Evolutionary conservation across 2,329 filamentous ascomycete genomes (phyloP).

Genomic region (Pseudogymnoascus sp.): DNA sequence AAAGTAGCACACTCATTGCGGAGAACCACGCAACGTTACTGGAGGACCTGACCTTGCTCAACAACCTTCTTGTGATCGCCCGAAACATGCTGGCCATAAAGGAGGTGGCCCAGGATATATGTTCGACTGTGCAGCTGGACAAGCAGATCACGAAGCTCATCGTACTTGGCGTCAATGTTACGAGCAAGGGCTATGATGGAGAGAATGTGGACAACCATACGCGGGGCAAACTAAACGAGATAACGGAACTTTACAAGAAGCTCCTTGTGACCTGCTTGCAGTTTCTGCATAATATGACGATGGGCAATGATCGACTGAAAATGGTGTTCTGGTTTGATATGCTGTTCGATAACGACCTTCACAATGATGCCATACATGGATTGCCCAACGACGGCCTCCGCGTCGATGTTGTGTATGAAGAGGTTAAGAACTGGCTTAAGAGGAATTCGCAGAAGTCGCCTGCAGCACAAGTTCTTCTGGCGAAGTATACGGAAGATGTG

Average conservation of each 20-base stretch:
- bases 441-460: conserved; percentile 52
- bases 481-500: conserved; percentile 41
- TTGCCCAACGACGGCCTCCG: conserved; percentile 42
- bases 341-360: conserved; percentile 49
- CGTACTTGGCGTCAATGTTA: conserved; percentile 57
- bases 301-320: conserved; percentile 61
- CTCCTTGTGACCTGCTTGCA: conserved; percentile 57
- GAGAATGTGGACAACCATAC: conserved; percentile 51
- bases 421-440: conserved; percentile 55
- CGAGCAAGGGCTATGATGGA: conserved; percentile 58
- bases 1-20: conserved; percentile 55
- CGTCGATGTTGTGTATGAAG: conserved; percentile 48
- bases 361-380: conserved; percentile 45
- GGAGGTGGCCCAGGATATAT: conserved; percentile 58
- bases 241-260: conserved; percentile 60
- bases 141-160: conserved; percentile 60
- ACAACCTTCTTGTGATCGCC: conserved; percentile 60
- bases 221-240: conserved; percentile 50
- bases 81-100: conserved; percentile 57
- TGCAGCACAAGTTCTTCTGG: conserved; percentile 45
- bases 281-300: conserved; percentile 62
- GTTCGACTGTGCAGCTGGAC: conserved; percentile 55
- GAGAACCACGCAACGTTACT: conserved; percentile 54
- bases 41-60: conserved; percentile 54
- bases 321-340: conserved; percentile 63